Conservation (phyloP, 2,329 filamentous ascomycete genomes). For the Trichophaea hybrida region DNA sequence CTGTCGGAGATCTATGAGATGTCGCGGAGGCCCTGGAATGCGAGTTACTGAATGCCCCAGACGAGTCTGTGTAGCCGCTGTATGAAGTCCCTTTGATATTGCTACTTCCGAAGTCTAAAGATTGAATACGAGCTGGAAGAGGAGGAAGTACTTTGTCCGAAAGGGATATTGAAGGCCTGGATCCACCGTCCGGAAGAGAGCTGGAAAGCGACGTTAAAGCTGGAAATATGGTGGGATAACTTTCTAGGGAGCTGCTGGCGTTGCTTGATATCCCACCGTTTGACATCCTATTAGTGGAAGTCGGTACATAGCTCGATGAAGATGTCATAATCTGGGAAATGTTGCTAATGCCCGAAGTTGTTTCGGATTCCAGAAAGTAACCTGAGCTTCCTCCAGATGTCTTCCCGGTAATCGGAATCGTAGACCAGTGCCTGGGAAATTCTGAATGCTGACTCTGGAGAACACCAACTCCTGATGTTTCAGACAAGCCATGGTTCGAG, state of each 20-base stretch:
- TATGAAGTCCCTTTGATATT: neutral
- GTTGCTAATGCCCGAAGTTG: neutral
- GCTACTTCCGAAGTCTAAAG: neutral
- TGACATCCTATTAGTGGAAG: neutral
- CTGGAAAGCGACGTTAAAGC: constrained; percentile 14
- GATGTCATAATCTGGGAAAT: neutral
- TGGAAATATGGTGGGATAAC: constrained; percentile 14
- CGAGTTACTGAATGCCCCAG: neutral
- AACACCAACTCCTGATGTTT: neutral
- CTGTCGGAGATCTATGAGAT: neutral
- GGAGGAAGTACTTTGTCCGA: neutral
- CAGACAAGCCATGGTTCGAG: neutral
- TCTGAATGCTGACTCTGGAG: neutral
- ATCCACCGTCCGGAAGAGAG: constrained; percentile 12
- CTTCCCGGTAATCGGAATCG: neutral
- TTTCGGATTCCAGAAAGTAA: neutral
- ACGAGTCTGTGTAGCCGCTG: neutral
- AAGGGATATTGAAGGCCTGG: neutral
- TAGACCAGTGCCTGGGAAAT: neutral
- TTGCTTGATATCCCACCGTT: neutral
- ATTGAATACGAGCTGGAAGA: neutral
- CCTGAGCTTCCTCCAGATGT: neutral
- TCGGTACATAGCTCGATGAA: neutral
- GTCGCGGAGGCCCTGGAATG: neutral
- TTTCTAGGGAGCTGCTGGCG: neutral